Percentiles rank a stretch among this genome's conserved stretches.
Evolutionary conservation across 257 asterid species (phyloP).

Genomic region (Echium plantagineum): DNA sequence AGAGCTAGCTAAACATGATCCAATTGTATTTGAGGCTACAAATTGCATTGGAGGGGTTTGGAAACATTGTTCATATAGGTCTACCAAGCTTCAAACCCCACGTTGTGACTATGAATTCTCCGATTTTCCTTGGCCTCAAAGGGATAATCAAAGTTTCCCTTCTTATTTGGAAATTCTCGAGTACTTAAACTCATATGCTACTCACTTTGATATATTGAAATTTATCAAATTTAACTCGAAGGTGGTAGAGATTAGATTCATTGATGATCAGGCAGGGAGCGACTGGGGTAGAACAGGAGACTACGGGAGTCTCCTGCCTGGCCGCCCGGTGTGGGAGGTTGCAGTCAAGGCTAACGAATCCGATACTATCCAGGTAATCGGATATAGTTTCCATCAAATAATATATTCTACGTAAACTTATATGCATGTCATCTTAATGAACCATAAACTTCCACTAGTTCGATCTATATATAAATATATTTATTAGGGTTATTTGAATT

Average conservation of each 20-base stretch:
- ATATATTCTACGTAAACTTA: too few relatives aligned
- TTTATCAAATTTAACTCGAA: slow-evolving; percentile 58
- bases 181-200: slow-evolving; percentile 55
- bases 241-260: slow-evolving; percentile 59
- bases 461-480: too few relatives aligned
- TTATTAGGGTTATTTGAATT: background rate
- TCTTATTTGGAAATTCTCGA: slow-evolving; percentile 57
- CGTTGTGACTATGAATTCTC: slow-evolving; percentile 82
- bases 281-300: slow-evolving; percentile 12
- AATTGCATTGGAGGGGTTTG: slow-evolving; percentile 78
- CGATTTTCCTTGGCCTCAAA: slow-evolving; percentile 69
- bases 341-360: slow-evolving; percentile 43
- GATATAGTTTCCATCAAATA: too few relatives aligned
- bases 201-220: slow-evolving; percentile 49
- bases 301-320: slow-evolving; percentile 37
- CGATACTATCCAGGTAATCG: slow-evolving; percentile 44
- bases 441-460: too few relatives aligned
- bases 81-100: slow-evolving; percentile 74
- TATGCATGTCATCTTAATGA: too few relatives aligned
- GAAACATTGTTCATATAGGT: slow-evolving; percentile 60
- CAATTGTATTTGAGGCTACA: slow-evolving; percentile 71
- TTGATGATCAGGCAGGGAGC: slow-evolving; percentile 22
- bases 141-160: slow-evolving; percentile 68
- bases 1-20: slow-evolving; percentile 43
- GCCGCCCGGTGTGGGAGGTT: slow-evolving; percentile 73